phyloP scores from a whole-genome alignment of 2,329 filamentous ascomycete genomes.

The Phyllosticta capitalensis region DNA sequence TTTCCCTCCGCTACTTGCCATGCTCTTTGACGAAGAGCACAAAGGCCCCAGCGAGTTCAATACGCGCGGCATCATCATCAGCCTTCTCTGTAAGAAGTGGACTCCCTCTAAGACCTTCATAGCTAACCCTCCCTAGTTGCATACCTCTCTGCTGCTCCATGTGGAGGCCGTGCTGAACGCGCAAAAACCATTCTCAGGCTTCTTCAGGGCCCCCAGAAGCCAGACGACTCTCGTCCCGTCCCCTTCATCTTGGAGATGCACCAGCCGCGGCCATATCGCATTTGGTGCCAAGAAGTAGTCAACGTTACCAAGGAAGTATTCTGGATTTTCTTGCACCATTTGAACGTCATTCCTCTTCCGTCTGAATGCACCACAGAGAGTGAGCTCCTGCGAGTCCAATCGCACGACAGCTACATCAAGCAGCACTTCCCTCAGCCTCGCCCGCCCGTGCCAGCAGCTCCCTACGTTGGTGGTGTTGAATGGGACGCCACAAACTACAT shows the following conservation, averaged over 20 bases:
- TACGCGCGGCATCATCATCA: conserved; percentile 82
- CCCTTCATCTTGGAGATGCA: conserved; percentile 87
- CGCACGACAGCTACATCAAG: conserved; percentile 41
- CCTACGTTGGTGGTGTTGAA: conserved; percentile 93
- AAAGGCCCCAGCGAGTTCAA: conserved; percentile 96
- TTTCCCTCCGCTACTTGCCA: conserved; percentile 74
- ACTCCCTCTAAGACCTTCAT: neutral
- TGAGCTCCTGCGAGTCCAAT: conserved; percentile 16
- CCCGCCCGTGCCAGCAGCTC: conserved; percentile 84
- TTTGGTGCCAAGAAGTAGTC: conserved; percentile 88
- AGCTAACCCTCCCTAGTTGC: conserved; percentile 44
- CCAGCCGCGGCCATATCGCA: conserved; percentile 74
- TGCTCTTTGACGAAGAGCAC: conserved; percentile 96
- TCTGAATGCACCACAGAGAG: conserved; percentile 12
- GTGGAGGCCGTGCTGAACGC: conserved; percentile 53
- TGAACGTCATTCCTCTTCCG: conserved; percentile 72
- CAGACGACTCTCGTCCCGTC: conserved; percentile 66
- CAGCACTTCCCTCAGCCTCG: conserved; percentile 75
- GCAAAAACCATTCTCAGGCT: conserved; percentile 68
- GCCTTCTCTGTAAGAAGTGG: conserved; percentile 53
- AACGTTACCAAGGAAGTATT: conserved; percentile 97
- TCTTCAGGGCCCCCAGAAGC: conserved; percentile 64
- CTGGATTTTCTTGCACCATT: conserved; percentile 95
- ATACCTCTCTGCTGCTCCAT: conserved; percentile 58
- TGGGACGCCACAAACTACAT: conserved; percentile 98